phyloP scores from a whole-genome alignment of 1,139 yeast genomes.

The Maudiozyma humilis region DNA sequence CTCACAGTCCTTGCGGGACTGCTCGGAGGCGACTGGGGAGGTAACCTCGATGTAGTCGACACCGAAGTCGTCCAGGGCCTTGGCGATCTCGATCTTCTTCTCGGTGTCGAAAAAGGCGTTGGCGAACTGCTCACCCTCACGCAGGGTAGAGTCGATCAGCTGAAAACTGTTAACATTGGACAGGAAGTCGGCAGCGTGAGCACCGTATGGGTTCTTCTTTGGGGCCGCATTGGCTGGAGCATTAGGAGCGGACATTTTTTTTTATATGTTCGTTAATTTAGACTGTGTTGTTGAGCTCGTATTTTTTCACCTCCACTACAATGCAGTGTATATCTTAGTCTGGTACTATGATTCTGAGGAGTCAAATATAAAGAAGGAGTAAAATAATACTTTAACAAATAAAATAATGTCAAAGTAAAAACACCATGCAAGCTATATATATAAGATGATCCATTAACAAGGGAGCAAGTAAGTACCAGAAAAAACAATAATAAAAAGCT shows the following conservation, averaged over 20 bases:
- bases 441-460: neutral
- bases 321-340: too few relatives aligned
- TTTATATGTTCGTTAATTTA: neutral
- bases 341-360: too few relatives aligned
- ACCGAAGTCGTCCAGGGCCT: constrained; percentile 94
- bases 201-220: constrained; percentile 74
- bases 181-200: constrained; percentile 84
- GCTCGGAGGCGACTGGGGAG: constrained; percentile 96
- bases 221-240: constrained; percentile 3
- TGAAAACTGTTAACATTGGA: constrained; percentile 86
- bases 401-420: too few relatives aligned
- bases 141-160: constrained; percentile 86
- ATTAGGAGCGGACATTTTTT: neutral
- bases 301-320: too few relatives aligned
- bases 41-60: constrained; percentile 96
- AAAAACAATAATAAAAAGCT: neutral
- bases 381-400: too few relatives aligned
- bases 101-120: constrained; percentile 92
- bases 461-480: neutral
- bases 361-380: too few relatives aligned
- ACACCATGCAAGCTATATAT: too few relatives aligned
- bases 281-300: too few relatives aligned
- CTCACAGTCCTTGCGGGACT: constrained; percentile 87
- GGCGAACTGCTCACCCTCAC: constrained; percentile 99
- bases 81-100: constrained; percentile 94